These are phyloP conservation scores for Cryptosporidium sp. DNA, from an alignment of 169 alveolate genomes.

Conservation along the genomic window DNA sequence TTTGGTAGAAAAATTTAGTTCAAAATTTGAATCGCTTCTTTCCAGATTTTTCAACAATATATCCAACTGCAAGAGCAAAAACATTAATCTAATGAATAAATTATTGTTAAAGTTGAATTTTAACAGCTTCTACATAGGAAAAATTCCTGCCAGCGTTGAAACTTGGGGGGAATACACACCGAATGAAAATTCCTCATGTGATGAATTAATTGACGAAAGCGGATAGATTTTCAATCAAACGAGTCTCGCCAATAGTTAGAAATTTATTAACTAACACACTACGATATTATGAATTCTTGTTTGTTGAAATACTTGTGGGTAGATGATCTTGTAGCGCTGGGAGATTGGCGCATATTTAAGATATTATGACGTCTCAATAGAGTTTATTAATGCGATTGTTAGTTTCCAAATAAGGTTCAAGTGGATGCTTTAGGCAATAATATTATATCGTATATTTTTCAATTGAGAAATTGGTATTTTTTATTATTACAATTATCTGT, in stretches of 20 bases:
- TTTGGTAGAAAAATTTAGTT: conserved; percentile 40
- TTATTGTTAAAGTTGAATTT: background rate
- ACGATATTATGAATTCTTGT: background rate
- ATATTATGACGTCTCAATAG: conserved; percentile 37
- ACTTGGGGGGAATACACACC: background rate
- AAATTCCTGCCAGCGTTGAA: background rate
- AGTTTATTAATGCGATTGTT: conserved; percentile 11
- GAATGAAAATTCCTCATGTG: background rate
- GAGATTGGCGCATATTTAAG: conserved; percentile 19
- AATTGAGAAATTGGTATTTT: background rate
- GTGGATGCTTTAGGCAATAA: background rate
- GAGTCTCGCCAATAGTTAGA: background rate
- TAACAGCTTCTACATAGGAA: background rate
- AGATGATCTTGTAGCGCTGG: conserved; percentile 11
- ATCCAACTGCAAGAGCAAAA: background rate
- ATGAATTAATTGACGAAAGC: background rate
- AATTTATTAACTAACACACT: background rate
- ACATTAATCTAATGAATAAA: background rate
- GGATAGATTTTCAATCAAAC: background rate
- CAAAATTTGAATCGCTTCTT: conserved; percentile 13
- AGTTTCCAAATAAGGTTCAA: background rate
- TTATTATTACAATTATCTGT: background rate
- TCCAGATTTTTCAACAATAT: background rate
- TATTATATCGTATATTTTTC: background rate
- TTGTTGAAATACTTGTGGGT: conserved; percentile 12